phyloP scores from a whole-genome alignment of 73 alveolate genomes.

The Durusdinium trenchii region DNA sequence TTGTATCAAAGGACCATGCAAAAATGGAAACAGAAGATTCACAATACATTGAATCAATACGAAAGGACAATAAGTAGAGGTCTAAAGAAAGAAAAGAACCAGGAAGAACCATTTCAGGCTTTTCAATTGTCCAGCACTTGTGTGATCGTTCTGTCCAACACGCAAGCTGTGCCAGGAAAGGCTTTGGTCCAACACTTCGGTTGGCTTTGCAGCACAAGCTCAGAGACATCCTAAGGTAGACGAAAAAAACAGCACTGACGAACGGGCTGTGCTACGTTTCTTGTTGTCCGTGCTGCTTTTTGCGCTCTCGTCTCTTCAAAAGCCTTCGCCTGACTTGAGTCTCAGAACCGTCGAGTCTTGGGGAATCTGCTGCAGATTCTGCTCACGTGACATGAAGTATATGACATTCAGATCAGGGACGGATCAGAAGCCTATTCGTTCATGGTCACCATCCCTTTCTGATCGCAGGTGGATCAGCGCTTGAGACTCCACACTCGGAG shows the following conservation, averaged over 20 bases:
- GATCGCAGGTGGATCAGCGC: constrained; percentile 61
- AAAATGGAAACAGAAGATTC: background rate
- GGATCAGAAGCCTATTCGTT: no score
- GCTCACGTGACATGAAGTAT: no score
- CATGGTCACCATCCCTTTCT: no score
- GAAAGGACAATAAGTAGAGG: background rate
- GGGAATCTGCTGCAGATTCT: no score
- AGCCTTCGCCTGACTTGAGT: background rate
- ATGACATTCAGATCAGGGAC: no score
- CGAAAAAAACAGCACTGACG: background rate
- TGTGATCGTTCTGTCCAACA: background rate
- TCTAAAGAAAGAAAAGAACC: background rate
- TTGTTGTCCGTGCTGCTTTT: background rate
- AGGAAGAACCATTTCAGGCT: no score
- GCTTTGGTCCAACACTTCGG: constrained; percentile 18
- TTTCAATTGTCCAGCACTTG: no score
- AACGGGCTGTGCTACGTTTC: background rate
- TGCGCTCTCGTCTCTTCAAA: background rate
- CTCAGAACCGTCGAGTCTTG: background rate
- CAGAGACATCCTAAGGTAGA: background rate
- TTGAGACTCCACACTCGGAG: constrained; percentile 7
- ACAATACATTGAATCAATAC: no score
- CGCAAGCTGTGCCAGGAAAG: background rate
- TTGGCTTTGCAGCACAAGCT: background rate
- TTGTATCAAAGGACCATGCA: background rate